Base-by-base conservation (phyloP, 805 yeast species). In the Candida peoriensis region DNA sequence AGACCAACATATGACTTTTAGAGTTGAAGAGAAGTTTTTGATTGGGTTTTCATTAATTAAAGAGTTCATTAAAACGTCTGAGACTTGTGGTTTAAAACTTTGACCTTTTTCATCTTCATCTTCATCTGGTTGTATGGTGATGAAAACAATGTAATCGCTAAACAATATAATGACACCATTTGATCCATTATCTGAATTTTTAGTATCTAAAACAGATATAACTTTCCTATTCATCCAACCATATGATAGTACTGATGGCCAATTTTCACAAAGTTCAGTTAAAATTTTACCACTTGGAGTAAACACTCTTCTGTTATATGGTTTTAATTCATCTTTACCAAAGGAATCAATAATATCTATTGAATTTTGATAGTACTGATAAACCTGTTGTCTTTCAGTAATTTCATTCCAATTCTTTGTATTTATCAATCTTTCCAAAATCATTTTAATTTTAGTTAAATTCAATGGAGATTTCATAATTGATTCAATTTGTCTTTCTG, bases 261-360 rank as follows among this genome's bases (percentile, higher is more conserved):
- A 89, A 10, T 76, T 78, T 12, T 75, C 68, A 4, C 96, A 95
- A 14, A 88, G 58, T 47, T 88, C 96, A 0, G 94, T 80, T 32
- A 90, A 61, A 4, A 90, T 69, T 55, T 87, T 88, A 1, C 97
- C 97, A 0, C 95, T 80, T 3, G 96, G 96, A 0, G 96, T 89
- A 55, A 88, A 84, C 0, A 87, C 78, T 43, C 96, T 63, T 34
- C 78, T 66, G 40, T 70, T 73, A 42, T 73, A 78, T 8, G 76
- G 72, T 32, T 60, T 61, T 34, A 67, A 30, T 32, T 66, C 64
- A 33, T 68, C 74, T 17, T 66, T 72, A 1, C 90, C 96, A 63
- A 88, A 89, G 0, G 96, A 82, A 47, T 85, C 84, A 16, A 88
- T 81, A 0, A 88, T 79, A 20, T 72, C 74, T 3, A 74, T 55